phyloP scores from a whole-genome alignment of 2,329 filamentous ascomycete species.

The Colletotrichum horii region DNA sequence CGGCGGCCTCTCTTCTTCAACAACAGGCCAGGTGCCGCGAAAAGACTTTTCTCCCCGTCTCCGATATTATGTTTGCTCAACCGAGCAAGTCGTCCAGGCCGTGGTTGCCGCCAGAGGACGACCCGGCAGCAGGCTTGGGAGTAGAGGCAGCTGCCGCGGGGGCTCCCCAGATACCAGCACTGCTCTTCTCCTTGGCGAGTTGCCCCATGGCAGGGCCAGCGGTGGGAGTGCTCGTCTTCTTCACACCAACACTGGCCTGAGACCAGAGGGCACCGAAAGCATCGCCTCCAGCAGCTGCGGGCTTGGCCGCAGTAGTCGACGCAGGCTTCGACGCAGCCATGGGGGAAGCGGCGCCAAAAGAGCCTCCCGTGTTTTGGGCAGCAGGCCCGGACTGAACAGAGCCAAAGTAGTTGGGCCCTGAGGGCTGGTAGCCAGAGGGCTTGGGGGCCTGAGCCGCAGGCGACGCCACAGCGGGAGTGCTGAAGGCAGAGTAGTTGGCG shows the following conservation, averaged over 20 bases:
- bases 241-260: constrained; percentile 73
- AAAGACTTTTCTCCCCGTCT: neutral
- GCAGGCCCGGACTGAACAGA: constrained; percentile 65
- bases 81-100: constrained; percentile 57
- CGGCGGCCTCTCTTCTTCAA: neutral
- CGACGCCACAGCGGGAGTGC: constrained; percentile 47
- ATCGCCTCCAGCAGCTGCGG: constrained; percentile 71
- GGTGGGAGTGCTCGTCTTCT: constrained; percentile 69
- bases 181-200: constrained; percentile 97
- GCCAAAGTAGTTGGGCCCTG: constrained; percentile 93
- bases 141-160: constrained; percentile 49
- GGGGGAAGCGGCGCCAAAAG: constrained; percentile 24
- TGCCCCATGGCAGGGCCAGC: constrained; percentile 85
- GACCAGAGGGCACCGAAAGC: constrained; percentile 91
- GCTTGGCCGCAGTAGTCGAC: constrained; percentile 51
- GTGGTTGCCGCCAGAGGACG: constrained; percentile 22
- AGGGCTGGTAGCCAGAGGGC: constrained; percentile 72
- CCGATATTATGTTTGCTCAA: constrained; percentile 25
- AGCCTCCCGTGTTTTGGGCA: constrained; percentile 25
- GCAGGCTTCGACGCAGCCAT: constrained; percentile 55
- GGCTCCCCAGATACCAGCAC: constrained; percentile 90
- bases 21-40: neutral
- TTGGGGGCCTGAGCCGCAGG: constrained; percentile 55
- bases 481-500: constrained; percentile 69
- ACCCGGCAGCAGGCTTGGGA: constrained; percentile 30